Evolutionary conservation across 306 rosid species (phyloP).

Genomic region (Trifolium dubium): DNA sequence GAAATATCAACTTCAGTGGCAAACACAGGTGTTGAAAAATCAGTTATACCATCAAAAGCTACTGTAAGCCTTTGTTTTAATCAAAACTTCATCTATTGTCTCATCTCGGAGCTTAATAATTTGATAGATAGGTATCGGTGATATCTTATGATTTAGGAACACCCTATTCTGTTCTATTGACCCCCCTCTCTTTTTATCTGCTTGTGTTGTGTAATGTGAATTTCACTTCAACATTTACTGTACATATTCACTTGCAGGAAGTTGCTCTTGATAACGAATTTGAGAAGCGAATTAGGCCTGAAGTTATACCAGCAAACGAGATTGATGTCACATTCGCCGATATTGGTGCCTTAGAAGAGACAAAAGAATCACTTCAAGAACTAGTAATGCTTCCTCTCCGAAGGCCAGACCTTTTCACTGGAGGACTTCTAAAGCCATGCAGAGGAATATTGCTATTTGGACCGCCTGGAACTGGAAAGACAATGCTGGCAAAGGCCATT

Average conservation of each 20-base stretch:
- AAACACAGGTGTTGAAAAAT: slow-evolving; percentile 52
- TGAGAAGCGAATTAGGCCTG: slow-evolving; percentile 94
- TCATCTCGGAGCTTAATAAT: slow-evolving; percentile 3
- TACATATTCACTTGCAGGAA: slow-evolving; percentile 56
- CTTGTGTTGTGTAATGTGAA: background rate
- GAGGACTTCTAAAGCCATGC: slow-evolving; percentile 95
- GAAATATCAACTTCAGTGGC: slow-evolving; percentile 46
- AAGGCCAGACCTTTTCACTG: slow-evolving; percentile 92
- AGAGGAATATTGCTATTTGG: slow-evolving; percentile 92
- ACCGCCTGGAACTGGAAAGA: slow-evolving; percentile 98
- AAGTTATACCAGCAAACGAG: slow-evolving; percentile 88
- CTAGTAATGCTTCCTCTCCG: slow-evolving; percentile 95
- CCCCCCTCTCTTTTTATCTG: background rate
- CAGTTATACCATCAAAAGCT: slow-evolving; percentile 62
- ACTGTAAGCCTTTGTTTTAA: slow-evolving; percentile 47
- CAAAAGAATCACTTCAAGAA: slow-evolving; percentile 95
- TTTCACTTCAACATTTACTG: slow-evolving; percentile 25
- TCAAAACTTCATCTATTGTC: background rate
- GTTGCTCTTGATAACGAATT: slow-evolving; percentile 86
- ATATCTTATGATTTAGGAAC: slow-evolving; percentile 6
- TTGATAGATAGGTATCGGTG: background rate
- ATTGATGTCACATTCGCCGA: slow-evolving; percentile 79
- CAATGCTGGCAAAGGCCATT: slow-evolving; percentile 97
- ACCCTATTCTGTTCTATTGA: background rate
- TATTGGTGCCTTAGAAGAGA: slow-evolving; percentile 88